Evolutionary conservation across 805 yeast species (phyloP), one percentile per base, ranked within the genome.

Genomic region (Hanseniaspora vineae): DNA sequence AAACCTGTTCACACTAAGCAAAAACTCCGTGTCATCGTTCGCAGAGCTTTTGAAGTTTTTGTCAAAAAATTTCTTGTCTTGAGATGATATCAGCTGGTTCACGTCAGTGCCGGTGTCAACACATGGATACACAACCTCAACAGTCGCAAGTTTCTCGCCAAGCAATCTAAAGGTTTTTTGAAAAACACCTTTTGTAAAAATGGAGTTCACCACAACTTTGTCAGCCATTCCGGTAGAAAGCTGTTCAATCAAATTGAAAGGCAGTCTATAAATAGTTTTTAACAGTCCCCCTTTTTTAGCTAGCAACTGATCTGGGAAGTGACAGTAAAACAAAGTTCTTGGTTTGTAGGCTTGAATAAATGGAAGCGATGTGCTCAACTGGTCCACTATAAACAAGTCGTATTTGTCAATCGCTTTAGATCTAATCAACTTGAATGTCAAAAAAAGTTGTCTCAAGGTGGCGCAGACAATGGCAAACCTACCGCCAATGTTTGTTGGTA

Each of bases 231-330:
- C 71, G 31, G 94, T 87, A 1, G 95, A 75, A 66, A 83, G 71
- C 54, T 85, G 87, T 65, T 92, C 99, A 19, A 84, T 65, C n/a
- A 66, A 54, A 62, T 92, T 96, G 63, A 92, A 90, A 1, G 96
- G 92, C 3, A 73, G 46, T 52, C 99, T 70, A 64, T 92, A 92
- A 0, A 84, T 45, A 50, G 65, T 67, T 56, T 87, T 81, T 9
- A 82, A 29, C 1, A 71, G 29, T n/a, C 46, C 45, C 2, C 80
- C 67, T 2, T 72, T 67, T 46, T 81, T 80, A 0, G 96, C 81
- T 42, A 90, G 67, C 44, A 82, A 69, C 58, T 83, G 82, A 63
- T 92, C 99, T 0, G 99, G 98, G 63, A 90, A 90, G 67, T 92
- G 99, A 58, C 98, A 89, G 64, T 92, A 92, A 60, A 90, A 92